Percentiles rank a stretch among this genome's conserved stretches.
Evolutionary conservation across 1,284 basidiomycete species (phyloP).

Genomic region (Ustilago nuda): DNA sequence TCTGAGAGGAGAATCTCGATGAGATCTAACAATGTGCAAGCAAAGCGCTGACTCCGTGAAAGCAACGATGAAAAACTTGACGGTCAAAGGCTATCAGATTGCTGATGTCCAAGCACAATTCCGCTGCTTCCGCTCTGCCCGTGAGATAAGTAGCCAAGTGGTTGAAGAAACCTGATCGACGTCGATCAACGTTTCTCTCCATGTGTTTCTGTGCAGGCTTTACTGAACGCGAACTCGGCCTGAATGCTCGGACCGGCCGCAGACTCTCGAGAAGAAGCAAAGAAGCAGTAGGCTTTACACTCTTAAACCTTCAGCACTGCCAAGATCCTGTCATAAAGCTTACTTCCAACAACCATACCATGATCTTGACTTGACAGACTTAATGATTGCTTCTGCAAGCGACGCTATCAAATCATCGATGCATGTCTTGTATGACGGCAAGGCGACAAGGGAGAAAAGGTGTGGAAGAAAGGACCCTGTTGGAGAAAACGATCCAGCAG

Average conservation of each 20-base stretch:
- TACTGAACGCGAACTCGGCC: constrained; percentile 9
- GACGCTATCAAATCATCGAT: neutral
- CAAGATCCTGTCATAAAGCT: neutral
- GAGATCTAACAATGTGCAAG: neutral
- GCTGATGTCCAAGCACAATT: neutral
- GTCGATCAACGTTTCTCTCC: neutral
- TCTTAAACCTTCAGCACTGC: neutral
- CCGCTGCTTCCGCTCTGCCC: neutral
- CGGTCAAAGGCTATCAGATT: neutral
- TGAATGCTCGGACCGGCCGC: constrained; percentile 21
- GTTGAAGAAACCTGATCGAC: neutral
- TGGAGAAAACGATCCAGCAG: too few species aligned
- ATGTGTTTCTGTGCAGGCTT: neutral
- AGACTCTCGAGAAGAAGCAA: neutral
- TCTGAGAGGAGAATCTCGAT: neutral
- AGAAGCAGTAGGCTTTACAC: too few species aligned
- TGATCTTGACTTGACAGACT: too few species aligned
- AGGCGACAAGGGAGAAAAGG: neutral
- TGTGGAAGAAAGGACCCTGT: too few species aligned
- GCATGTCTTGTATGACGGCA: neutral
- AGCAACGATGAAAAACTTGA: neutral
- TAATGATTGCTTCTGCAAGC: neutral
- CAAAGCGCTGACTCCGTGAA: neutral
- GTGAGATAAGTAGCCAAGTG: neutral
- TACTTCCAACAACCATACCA: too few species aligned